Evolutionary conservation across 257 asterid species (phyloP), one percentile per base, ranked within the genome.

Genomic region (Primulina huaijiensis): DNA sequence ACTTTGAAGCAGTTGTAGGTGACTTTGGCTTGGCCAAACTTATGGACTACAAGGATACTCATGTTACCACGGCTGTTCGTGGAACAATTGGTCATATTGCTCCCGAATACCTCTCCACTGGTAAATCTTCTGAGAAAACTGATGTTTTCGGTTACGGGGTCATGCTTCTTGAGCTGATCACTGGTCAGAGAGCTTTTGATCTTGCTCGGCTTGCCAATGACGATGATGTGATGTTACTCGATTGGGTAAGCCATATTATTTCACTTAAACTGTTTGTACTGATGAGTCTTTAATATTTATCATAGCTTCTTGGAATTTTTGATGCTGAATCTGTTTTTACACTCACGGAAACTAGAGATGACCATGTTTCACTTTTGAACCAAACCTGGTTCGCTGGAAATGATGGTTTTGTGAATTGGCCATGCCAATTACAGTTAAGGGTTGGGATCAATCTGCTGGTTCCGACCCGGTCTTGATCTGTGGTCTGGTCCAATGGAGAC

Each of bases 41-140:
- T 70, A 90, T 92, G 97, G 98, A 90, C 86, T 86, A 90, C 87
- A 87, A 87, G 80, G 98, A 92, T 72, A 90, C 98, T 72, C 97
- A 92, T 74, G 96, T 90, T 14, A 88, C 92, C 23, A 92, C 98
- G 19, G 95, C 95, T 19, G 98, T 92, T 30, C 92, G 95, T 62
- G 97, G 95, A 63, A 92, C 98, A 12, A 82, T 83, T 7, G 97
- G 98, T 64, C 93, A 88, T 72, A 87, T 90, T 59, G 88, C 95
- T 69, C 98, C 98, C 0, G 98, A 92, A 75, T 92, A 90, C 79
- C 81, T 88, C 9, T 87, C 93, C 38, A 84, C 96, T 0, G 96
- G 98, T 20, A 92, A 85, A 77, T 87, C 92, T 31, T 90, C 97
- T 0, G 98, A 90, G 85, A 92, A 92, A 75, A 92, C 96, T 0